Evolutionary conservation across 1,284 basidiomycete species (phyloP).

Genomic region (Laetiporus sulphureus): DNA sequence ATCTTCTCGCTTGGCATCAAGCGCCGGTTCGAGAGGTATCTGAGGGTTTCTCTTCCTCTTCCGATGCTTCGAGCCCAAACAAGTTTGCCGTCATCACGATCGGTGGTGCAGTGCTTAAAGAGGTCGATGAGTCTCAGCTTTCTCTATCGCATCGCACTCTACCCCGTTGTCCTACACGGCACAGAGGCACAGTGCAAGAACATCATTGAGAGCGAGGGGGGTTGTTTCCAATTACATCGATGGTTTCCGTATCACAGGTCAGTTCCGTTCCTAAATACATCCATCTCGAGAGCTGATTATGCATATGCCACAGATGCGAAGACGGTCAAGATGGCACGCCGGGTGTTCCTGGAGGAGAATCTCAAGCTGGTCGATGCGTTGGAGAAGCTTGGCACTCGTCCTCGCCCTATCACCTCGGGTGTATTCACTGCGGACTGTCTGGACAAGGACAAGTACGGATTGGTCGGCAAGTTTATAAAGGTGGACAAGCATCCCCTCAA

Average conservation of each 20-base stretch:
- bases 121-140: conserved; percentile 92
- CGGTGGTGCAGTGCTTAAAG: conserved; percentile 87
- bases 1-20: conserved; percentile 92
- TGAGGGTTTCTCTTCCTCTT: conserved; percentile 92
- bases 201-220: conserved; percentile 85
- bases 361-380: conserved; percentile 86
- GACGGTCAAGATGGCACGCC: conserved; percentile 86
- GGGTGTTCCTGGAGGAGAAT: conserved; percentile 96
- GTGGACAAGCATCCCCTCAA: conserved; percentile 92
- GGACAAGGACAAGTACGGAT: conserved; percentile 89
- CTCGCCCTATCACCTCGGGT: conserved; percentile 91
- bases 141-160: conserved; percentile 89
- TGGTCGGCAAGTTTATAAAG: conserved; percentile 88
- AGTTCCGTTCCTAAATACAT: conserved; percentile 19
- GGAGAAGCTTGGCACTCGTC: conserved; percentile 88
- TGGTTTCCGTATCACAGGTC: conserved; percentile 90
- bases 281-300: too few relatives aligned
- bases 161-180: conserved; percentile 92
- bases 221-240: conserved; percentile 93
- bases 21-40: conserved; percentile 92
- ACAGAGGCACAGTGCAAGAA: conserved; percentile 93
- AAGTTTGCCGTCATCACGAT: conserved; percentile 95
- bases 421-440: conserved; percentile 95
- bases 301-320: conserved; percentile 75
- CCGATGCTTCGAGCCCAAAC: conserved; percentile 75